Conservation (phyloP, 495 filamentous ascomycete species). For the Penicillium canescens region DNA sequence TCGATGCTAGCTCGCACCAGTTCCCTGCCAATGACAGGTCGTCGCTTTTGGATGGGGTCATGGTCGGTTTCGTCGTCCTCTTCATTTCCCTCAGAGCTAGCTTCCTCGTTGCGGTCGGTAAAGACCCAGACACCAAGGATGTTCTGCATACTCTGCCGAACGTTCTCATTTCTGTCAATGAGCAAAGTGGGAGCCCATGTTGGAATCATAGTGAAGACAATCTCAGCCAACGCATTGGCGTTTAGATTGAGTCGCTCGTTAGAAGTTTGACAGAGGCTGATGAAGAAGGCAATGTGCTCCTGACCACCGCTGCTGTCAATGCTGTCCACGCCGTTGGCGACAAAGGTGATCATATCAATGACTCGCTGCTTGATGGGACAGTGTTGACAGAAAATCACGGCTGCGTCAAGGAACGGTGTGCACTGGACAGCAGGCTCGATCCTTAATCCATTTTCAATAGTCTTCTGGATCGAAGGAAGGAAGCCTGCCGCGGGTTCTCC, state of each 20-base stretch:
- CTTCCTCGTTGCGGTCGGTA: constrained; percentile 26
- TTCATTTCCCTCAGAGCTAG: not conserved
- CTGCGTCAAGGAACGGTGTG: constrained; percentile 52
- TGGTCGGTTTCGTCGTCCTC: constrained; percentile 22
- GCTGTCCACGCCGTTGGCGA: constrained; percentile 56
- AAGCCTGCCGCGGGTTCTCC: constrained; percentile 46
- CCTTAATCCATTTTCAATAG: constrained; percentile 53
- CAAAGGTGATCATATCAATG: constrained; percentile 46
- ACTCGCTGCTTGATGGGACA: constrained; percentile 40
- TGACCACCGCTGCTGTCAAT: constrained; percentile 56
- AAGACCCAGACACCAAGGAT: constrained; percentile 59
- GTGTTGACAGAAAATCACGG: constrained; percentile 48
- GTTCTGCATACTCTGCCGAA: constrained; percentile 55
- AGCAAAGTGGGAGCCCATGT: constrained; percentile 70
- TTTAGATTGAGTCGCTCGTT: constrained; percentile 41
- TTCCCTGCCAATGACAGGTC: constrained; percentile 30
- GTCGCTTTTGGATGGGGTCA: constrained; percentile 9
- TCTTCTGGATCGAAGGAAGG: constrained; percentile 42
- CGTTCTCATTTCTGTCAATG: constrained; percentile 56
- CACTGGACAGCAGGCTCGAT: constrained; percentile 57
- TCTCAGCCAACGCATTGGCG: constrained; percentile 35
- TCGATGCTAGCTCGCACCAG: constrained; percentile 39
- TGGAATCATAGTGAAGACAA: constrained; percentile 55
- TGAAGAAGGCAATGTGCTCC: constrained; percentile 63
- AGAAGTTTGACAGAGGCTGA: constrained; percentile 34